Evolutionary conservation across 108 stramenopile genomes (phyloP), one percentile per base, ranked within the genome.

Genomic region (Nannochloropsis gaditana): DNA sequence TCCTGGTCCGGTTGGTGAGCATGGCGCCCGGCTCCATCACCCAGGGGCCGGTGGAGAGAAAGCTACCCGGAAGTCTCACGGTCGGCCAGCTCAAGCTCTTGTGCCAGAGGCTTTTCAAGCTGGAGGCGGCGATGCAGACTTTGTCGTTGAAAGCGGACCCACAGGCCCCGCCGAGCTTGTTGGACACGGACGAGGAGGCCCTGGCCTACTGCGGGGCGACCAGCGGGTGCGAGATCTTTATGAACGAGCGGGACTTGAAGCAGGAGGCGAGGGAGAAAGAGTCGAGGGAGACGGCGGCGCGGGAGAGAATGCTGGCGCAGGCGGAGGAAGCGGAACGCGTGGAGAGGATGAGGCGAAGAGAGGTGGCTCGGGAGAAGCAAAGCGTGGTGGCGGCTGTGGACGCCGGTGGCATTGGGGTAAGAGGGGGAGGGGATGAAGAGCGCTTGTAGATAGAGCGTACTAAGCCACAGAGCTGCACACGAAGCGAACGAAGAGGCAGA

Each of bases 211-310:
- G 45, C 83, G 86, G 86, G 3, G 5, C 43, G n/a, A 45, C 9
- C 4, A 82, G 82, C 43, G 86, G 86, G 19, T 11, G 82, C 17
- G 83, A 83, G 47, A 86, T 86, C 41, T 86, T 47, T 81, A 84
- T 86, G 45, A 86, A 86, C 42, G 86, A 86, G n/a, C 59, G 59
- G 3, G 59, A 73, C 6, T 73, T 73, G 59, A 73, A n/a, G 6
- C 59, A 73, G 59, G 59, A 73, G 59, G 59, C 59, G 59, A 73
- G 59, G 2, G 59, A 73, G 59, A n/a, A 73, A 2, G 59, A 73
- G n/a, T n/a, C 19, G 3, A 15, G 59, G 5, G n/a, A 8, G 6
- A n/a, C 15, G 59, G 59, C 59, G 59, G 59, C 15, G 59, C 15
- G 59, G 59, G 59, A 73, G 59, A 73, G 59, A n/a, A 73, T 73